These are phyloP conservation scores for Diaporthe vexans DNA, from an alignment of 2,329 filamentous ascomycete species.

Conservation along the genomic window DNA sequence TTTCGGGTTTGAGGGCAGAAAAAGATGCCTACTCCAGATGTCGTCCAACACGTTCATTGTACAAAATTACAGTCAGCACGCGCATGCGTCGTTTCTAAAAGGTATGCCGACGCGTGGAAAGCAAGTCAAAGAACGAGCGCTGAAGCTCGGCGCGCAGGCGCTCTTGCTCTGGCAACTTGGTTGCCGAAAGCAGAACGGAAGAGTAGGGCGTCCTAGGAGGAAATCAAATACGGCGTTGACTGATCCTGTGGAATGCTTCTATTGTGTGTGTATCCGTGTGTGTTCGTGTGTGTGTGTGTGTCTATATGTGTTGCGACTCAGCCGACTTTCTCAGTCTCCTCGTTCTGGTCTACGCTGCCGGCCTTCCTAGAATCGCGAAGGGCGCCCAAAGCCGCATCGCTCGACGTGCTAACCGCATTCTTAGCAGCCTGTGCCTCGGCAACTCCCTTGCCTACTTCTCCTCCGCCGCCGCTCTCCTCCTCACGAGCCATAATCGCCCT, in stretches of 20 bases:
- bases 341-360: conserved; percentile 69
- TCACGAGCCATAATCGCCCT: conserved; percentile 67
- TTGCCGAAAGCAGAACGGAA: conserved; percentile 9
- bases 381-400: conserved; percentile 36
- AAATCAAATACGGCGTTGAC: conserved; percentile 38
- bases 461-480: conserved; percentile 40
- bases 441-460: conserved; percentile 42
- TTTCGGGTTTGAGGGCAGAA: conserved; percentile 5
- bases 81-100: conserved; percentile 10
- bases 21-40: neutral
- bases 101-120: neutral
- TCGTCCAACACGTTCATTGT: conserved; percentile 36
- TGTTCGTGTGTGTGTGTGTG: neutral
- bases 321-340: conserved; percentile 66
- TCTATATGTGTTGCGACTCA: neutral
- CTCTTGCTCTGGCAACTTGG: conserved; percentile 12
- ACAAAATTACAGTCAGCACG: conserved; percentile 36
- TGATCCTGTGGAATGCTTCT: conserved; percentile 33
- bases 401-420: conserved; percentile 2
- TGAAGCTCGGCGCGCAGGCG: conserved; percentile 19
- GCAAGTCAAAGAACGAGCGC: conserved; percentile 8
- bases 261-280: conserved; percentile 6
- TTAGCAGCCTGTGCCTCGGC: conserved; percentile 37
- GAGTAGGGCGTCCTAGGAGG: conserved; percentile 29
- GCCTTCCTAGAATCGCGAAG: conserved; percentile 58